Conservation (phyloP, 257 asterid species). For the Coffea canephora region DNA sequence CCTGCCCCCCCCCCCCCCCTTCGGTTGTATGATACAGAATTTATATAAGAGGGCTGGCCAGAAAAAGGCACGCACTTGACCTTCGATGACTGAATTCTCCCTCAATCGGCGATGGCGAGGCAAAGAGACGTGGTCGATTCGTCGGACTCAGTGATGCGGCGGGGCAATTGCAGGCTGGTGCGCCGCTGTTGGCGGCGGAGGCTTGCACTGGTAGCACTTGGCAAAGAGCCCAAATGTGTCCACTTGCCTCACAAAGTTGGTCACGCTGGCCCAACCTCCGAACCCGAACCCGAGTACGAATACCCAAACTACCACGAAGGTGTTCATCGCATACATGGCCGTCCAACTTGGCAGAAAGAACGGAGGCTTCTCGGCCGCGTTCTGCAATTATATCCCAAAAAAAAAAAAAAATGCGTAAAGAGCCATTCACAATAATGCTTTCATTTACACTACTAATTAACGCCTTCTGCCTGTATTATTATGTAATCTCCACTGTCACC, state of each 20-base stretch:
- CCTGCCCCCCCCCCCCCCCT: slow-evolving; percentile 41
- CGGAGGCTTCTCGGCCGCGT: slow-evolving; percentile 95
- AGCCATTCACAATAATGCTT: neutral
- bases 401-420: neutral
- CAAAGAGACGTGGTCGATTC: too few relatives aligned
- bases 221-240: slow-evolving; percentile 95
- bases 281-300: slow-evolving; percentile 83
- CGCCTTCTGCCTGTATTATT: too few relatives aligned
- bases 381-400: slow-evolving; percentile 38
- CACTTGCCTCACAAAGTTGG: slow-evolving; percentile 69
- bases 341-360: slow-evolving; percentile 81
- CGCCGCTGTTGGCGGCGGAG: slow-evolving; percentile 37
- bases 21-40: slow-evolving; percentile 52
- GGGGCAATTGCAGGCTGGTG: slow-evolving; percentile 32
- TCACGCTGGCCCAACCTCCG: slow-evolving; percentile 98
- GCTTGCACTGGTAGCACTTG: slow-evolving; percentile 88
- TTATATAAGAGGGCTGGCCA: slow-evolving; percentile 13
- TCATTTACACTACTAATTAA: neutral
- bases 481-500: too few relatives aligned
- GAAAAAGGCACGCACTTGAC: neutral
- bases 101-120: neutral
- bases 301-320: slow-evolving; percentile 68
- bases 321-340: slow-evolving; percentile 68
- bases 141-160: slow-evolving; percentile 39
- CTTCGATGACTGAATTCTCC: slow-evolving; percentile 4